phyloP scores from a whole-genome alignment of 129 eudicot genomes.

The Logfia minima region DNA sequence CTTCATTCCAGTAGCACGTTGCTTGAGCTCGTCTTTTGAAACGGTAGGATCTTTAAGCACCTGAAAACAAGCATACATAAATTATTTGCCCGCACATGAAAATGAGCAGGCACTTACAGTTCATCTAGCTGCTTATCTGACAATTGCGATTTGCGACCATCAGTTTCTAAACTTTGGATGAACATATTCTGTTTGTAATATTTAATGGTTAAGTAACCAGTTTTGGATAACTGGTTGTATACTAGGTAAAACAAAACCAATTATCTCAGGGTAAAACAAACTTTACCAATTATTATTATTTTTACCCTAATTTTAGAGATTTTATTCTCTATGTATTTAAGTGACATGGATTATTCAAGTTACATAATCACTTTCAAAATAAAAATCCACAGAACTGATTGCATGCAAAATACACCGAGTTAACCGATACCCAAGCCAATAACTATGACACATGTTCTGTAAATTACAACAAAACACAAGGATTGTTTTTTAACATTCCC shows the following conservation, averaged over 20 bases:
- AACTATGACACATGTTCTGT: not conserved
- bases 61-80: slow-evolving; percentile 28
- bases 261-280: not conserved
- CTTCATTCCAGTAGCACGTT: slow-evolving; percentile 62
- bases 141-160: not conserved
- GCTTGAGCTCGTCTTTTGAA: slow-evolving; percentile 60
- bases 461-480: not conserved
- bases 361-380: not conserved
- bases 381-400: not conserved
- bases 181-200: not conserved
- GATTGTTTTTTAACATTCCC: not conserved
- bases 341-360: not conserved
- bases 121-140: not conserved
- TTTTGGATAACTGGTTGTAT: not conserved
- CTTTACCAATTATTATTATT: not conserved
- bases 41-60: slow-evolving; percentile 69
- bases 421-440: not conserved
- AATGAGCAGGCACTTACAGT: not conserved
- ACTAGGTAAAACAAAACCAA: not conserved
- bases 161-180: not conserved
- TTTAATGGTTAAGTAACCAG: not conserved
- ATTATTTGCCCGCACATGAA: not conserved
- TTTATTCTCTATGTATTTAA: not conserved
- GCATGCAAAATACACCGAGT: slow-evolving; percentile 2
- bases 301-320: not conserved